Percentiles rank a stretch among this genome's conserved stretches.
phyloP scores from a whole-genome alignment of 108 stramenopile genomes.

The Fistulifera pelliculosa region DNA sequence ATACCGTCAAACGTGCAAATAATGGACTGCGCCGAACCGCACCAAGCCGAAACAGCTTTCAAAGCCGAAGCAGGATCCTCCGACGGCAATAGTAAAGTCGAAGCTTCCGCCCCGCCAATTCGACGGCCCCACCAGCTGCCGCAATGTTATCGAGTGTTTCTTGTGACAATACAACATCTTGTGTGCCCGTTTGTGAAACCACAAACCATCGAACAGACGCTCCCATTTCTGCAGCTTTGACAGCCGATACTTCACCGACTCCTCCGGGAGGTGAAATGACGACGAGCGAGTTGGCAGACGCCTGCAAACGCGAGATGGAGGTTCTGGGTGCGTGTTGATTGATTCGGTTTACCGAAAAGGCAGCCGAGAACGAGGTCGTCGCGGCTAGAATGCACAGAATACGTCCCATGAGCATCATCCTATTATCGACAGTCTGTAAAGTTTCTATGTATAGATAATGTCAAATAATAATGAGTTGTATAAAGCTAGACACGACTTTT shows the following conservation, averaged over 20 bases:
- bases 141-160: constrained; percentile 25
- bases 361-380: too few relatives aligned
- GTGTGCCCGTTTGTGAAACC: constrained; percentile 20
- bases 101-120: constrained; percentile 52
- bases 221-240: constrained; percentile 55
- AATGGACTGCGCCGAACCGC: constrained; percentile 29
- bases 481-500: too few relatives aligned
- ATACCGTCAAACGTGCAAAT: constrained; percentile 55
- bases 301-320: too few relatives aligned
- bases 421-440: too few relatives aligned
- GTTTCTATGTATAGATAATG: too few relatives aligned
- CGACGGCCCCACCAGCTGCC: constrained; percentile 40
- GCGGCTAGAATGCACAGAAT: too few relatives aligned
- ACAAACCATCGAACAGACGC: constrained; percentile 63
- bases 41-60: constrained; percentile 48
- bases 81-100: constrained; percentile 21
- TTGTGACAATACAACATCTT: constrained; percentile 21
- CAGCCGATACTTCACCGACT: constrained; percentile 65
- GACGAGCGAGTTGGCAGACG: constrained; percentile 12
- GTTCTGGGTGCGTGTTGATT: too few relatives aligned
- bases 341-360: too few relatives aligned
- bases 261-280: constrained; percentile 78
- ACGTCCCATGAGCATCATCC: too few relatives aligned
- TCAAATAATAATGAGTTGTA: too few relatives aligned
- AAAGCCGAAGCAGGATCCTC: constrained; percentile 25